Conservation (phyloP, 208 protist genomes). For the Tetramitus jugosus region DNA sequence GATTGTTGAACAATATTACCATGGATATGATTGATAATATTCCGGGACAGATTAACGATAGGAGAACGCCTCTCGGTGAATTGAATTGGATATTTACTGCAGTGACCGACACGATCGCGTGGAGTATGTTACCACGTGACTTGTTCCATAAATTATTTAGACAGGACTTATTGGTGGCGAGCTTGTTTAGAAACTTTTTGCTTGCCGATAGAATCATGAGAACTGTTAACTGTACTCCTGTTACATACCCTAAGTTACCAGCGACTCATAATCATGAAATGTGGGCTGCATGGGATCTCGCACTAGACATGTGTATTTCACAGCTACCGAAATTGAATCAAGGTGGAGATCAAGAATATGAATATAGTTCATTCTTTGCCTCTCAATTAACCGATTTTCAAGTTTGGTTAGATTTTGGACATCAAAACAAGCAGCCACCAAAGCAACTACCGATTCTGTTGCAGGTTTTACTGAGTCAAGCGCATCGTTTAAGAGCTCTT, state of each 20-base stretch:
- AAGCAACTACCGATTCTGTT: constrained; percentile 94
- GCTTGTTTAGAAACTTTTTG: constrained; percentile 94
- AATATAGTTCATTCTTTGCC: constrained; percentile 83
- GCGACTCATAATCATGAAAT: constrained; percentile 81
- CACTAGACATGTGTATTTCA: constrained; percentile 72
- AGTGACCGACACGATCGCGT: constrained; percentile 97
- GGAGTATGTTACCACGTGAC: constrained; percentile 75
- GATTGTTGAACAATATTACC: constrained; percentile 28
- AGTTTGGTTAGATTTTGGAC: constrained; percentile 90
- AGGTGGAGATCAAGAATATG: constrained; percentile 51
- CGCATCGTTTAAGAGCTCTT: constrained; percentile 85
- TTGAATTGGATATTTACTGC: constrained; percentile 97
- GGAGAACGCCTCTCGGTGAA: constrained; percentile 83
- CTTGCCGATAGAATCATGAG: constrained; percentile 90
- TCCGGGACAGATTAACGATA: constrained; percentile 59
- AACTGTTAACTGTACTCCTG: constrained; percentile 82
- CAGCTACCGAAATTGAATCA: constrained; percentile 72
- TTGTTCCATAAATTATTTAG: constrained; percentile 69
- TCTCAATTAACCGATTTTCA: constrained; percentile 97
- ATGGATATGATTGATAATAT: constrained; percentile 63
- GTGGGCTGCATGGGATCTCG: constrained; percentile 90
- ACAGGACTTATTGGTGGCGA: constrained; percentile 80
- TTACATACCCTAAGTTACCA: constrained; percentile 82
- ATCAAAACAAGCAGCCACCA: constrained; percentile 62
- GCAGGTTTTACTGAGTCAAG: constrained; percentile 78